Evolutionary conservation across 2,329 filamentous ascomycete species (phyloP).

Genomic region (Venturia carpophila): DNA sequence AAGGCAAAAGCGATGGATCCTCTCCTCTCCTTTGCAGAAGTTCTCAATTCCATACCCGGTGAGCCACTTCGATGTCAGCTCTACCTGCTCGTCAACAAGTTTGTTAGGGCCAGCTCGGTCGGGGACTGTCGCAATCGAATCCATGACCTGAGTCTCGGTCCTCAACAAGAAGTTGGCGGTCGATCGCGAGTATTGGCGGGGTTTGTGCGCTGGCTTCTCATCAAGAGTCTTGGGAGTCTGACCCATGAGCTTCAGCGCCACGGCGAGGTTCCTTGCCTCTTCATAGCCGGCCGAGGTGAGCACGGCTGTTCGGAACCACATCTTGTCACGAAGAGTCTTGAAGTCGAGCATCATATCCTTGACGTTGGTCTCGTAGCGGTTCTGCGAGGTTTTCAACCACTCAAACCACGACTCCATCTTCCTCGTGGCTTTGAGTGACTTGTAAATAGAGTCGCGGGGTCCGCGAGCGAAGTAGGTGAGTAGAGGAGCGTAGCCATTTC

Average conservation of each 20-base stretch:
- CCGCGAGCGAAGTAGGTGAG: conserved; percentile 67
- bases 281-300: conserved; percentile 84
- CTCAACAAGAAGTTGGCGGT: conserved; percentile 61
- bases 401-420: conserved; percentile 76
- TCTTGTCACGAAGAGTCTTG: conserved; percentile 78
- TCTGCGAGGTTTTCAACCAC: conserved; percentile 74
- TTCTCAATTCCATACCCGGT: conserved; percentile 77
- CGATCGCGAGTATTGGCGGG: conserved; percentile 39
- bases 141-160: conserved; percentile 76
- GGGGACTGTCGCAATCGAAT: conserved; percentile 72
- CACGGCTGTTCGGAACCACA: conserved; percentile 97
- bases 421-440: conserved; percentile 64
- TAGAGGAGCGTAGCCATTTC: conserved; percentile 62
- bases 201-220: conserved; percentile 33
- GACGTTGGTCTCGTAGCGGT: conserved; percentile 65
- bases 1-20: conserved; percentile 87
- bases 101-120: conserved; percentile 91
- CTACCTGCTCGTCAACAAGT: conserved; percentile 88
- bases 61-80: conserved; percentile 76
- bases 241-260: conserved; percentile 87
- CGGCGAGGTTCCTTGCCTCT: conserved; percentile 74
- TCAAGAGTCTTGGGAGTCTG: conserved; percentile 39
- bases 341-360: conserved; percentile 68
- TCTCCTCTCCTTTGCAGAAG: conserved; percentile 88
- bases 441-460: conserved; percentile 59